These are phyloP conservation scores for Didymella segeticola DNA, from an alignment of 2,329 filamentous ascomycete genomes.

Conservation along the genomic window DNA sequence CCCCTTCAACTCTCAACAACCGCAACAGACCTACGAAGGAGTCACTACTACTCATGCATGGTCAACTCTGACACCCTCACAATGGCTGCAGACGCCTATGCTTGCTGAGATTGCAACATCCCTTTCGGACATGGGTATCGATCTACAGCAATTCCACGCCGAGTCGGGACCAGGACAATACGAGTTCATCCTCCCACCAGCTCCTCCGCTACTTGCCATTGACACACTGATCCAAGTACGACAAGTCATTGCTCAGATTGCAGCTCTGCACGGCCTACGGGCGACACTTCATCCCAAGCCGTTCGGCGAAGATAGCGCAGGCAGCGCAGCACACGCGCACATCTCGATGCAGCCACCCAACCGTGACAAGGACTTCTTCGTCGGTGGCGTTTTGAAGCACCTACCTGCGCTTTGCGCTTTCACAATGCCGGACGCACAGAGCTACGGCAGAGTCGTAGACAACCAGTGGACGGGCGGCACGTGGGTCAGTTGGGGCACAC, in stretches of 20 bases:
- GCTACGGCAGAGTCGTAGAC: constrained; percentile 72
- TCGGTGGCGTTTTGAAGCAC: constrained; percentile 73
- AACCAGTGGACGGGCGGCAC: constrained; percentile 79
- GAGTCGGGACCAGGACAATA: constrained; percentile 78
- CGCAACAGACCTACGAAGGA: constrained; percentile 49
- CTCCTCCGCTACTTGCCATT: constrained; percentile 69
- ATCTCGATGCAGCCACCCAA: constrained; percentile 66
- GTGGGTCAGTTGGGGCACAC: constrained; percentile 80
- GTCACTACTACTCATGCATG: constrained; percentile 72
- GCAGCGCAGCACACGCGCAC: constrained; percentile 74
- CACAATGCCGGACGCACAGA: constrained; percentile 68
- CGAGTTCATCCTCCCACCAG: constrained; percentile 73
- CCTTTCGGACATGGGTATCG: constrained; percentile 68
- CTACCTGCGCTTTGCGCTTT: constrained; percentile 73
- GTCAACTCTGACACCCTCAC: constrained; percentile 69
- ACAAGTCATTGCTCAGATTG: constrained; percentile 71
- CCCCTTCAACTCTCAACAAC: constrained; percentile 13
- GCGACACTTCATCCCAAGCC: constrained; percentile 80
- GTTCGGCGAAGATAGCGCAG: constrained; percentile 57
- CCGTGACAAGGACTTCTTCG: constrained; percentile 68
- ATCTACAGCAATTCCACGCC: constrained; percentile 75
- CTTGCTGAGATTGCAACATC: constrained; percentile 70
- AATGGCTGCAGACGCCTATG: constrained; percentile 65
- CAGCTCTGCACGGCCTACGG: constrained; percentile 66
- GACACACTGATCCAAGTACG: constrained; percentile 75